These are phyloP conservation scores for Hypoxylon sp. DNA, from an alignment of 2,329 filamentous ascomycete species.

Conservation along the genomic window DNA sequence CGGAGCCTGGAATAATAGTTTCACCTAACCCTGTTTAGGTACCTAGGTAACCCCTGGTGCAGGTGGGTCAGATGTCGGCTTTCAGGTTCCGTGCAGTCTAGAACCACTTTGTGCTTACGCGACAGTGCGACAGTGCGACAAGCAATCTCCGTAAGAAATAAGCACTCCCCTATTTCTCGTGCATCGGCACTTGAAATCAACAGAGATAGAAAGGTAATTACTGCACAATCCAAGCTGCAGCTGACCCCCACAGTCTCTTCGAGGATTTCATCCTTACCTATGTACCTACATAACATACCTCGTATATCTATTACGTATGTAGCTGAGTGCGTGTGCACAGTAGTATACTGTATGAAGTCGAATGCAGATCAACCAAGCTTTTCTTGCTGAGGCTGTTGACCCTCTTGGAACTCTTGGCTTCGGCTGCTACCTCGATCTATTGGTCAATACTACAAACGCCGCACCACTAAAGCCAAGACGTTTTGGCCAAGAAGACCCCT, in stretches of 20 bases:
- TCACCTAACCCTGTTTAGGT: slow-evolving; percentile 7
- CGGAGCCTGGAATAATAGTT: slow-evolving; percentile 37
- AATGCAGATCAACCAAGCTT: slow-evolving; percentile 32
- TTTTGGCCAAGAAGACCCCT: slow-evolving; percentile 47
- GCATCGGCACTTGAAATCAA: slow-evolving; percentile 30
- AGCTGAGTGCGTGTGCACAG: too few relatives aligned
- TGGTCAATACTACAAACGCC: slow-evolving; percentile 29
- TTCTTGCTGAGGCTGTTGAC: slow-evolving; percentile 30
- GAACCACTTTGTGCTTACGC: slow-evolving; percentile 5
- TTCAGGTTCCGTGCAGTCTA: too few relatives aligned
- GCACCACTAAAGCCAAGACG: slow-evolving; percentile 43
- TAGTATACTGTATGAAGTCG: not conserved
- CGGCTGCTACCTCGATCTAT: slow-evolving; percentile 30
- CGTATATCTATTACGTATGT: too few relatives aligned
- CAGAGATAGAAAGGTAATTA: not conserved
- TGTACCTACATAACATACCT: too few relatives aligned
- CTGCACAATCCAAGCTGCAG: not conserved
- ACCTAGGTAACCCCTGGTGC: not conserved
- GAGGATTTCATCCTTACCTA: slow-evolving; percentile 2
- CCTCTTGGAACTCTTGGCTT: slow-evolving; percentile 38
- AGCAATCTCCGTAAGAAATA: slow-evolving; percentile 1
- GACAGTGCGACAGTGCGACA: not conserved
- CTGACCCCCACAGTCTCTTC: slow-evolving; percentile 20
- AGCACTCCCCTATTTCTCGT: slow-evolving; percentile 11
- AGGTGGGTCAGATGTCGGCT: not conserved